Evolutionary conservation across 139 green algal species (phyloP).

Genomic region (Tetradesmus lagerheimii): DNA sequence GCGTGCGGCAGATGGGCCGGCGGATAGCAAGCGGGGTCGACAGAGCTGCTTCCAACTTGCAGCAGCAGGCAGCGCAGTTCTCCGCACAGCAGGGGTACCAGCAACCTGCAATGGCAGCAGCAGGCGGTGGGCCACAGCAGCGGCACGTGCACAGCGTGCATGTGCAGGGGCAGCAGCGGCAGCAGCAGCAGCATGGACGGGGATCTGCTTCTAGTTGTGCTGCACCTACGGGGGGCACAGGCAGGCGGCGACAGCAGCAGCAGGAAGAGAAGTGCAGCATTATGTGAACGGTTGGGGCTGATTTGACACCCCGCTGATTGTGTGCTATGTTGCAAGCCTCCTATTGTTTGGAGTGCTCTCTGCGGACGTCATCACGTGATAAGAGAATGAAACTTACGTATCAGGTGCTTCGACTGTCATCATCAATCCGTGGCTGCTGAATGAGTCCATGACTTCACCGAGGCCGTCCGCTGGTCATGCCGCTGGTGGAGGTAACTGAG

Average conservation of each 20-base stretch:
- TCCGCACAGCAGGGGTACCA: conserved; percentile 15
- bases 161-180: conserved; percentile 27
- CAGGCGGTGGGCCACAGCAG: conserved; percentile 22
- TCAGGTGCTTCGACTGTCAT: no score
- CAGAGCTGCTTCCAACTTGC: neutral
- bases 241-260: neutral
- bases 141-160: conserved; percentile 31
- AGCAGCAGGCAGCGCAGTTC: neutral
- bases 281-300: conserved; percentile 33
- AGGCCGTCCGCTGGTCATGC: no score
- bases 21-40: conserved; percentile 17
- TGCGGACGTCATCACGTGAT: no score
- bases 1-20: conserved; percentile 8
- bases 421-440: no score
- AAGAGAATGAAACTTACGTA: no score
- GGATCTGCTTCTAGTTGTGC: neutral
- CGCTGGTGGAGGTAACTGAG: no score
- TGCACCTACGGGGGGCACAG: neutral
- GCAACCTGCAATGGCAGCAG: conserved; percentile 6
- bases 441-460: no score
- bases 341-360: no score
- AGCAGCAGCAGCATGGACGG: neutral
- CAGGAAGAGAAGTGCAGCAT: conserved; percentile 51
- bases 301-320: no score
- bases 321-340: no score